These are phyloP conservation scores for Hibiscus mutabilis DNA, from an alignment of 345 rosid genomes.

Conservation along the genomic window DNA sequence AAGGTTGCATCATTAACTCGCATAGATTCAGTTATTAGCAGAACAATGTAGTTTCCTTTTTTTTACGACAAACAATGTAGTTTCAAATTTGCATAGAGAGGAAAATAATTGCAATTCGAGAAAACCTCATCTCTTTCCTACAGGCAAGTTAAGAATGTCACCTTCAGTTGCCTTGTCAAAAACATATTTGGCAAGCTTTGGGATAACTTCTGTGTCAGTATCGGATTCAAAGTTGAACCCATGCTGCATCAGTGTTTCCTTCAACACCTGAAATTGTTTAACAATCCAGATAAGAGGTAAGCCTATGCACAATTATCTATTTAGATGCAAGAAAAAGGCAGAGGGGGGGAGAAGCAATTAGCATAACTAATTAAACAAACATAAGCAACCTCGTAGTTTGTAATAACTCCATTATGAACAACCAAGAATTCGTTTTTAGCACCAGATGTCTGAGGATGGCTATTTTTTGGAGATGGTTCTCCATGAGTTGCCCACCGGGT, in stretches of 20 bases:
- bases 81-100: neutral
- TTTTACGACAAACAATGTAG: neutral
- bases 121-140: neutral
- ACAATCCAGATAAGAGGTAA: neutral
- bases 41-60: neutral
- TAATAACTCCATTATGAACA: conserved; percentile 64
- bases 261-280: conserved; percentile 38
- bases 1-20: neutral
- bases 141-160: conserved; percentile 11
- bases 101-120: neutral
- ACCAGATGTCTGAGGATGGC: conserved; percentile 71
- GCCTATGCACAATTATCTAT: neutral
- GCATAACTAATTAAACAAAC: neutral
- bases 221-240: conserved; percentile 66
- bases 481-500: conserved; percentile 84
- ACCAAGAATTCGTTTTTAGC: conserved; percentile 58
- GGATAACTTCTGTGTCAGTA: conserved; percentile 72
- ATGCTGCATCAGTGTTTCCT: conserved; percentile 46
- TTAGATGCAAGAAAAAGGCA: neutral
- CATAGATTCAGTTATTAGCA: neutral
- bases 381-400: conserved; percentile 57
- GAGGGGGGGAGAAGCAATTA: neutral
- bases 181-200: conserved; percentile 62
- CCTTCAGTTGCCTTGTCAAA: conserved; percentile 67
- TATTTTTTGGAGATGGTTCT: conserved; percentile 57